These are phyloP conservation scores for Hypomontagnella submonticulosa DNA, from an alignment of 495 filamentous ascomycete genomes.

Conservation along the genomic window DNA sequence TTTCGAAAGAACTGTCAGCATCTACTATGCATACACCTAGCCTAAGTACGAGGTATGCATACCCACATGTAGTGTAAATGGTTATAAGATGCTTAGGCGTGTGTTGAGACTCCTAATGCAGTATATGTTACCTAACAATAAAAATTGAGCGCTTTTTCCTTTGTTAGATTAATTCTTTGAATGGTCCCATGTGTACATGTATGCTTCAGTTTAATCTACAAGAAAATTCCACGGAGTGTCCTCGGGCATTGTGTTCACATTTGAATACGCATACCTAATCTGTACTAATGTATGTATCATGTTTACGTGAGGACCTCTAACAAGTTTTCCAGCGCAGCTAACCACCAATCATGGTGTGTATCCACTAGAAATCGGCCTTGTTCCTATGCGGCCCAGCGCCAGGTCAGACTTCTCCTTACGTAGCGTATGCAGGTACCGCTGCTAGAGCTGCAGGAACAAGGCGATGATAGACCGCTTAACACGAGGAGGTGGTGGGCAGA, in stretches of 20 bases:
- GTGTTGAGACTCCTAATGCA: not conserved
- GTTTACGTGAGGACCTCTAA: slow-evolving; percentile 9
- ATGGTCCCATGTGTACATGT: too few relatives aligned
- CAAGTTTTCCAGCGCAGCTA: not conserved
- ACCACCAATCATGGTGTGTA: slow-evolving; percentile 26
- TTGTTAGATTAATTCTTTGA: too few relatives aligned
- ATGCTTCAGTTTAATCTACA: too few relatives aligned
- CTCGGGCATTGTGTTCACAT: too few relatives aligned
- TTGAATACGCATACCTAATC: too few relatives aligned
- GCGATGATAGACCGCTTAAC: slow-evolving; percentile 23
- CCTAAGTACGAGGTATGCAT: too few relatives aligned
- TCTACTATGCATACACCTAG: too few relatives aligned
- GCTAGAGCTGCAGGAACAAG: slow-evolving; percentile 41
- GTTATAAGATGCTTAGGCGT: not conserved
- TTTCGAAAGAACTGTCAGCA: not conserved
- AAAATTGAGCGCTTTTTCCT: too few relatives aligned
- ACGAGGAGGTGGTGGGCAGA: slow-evolving; percentile 27
- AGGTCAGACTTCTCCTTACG: slow-evolving; percentile 33
- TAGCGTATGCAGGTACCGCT: slow-evolving; percentile 43
- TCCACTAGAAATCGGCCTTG: slow-evolving; percentile 5
- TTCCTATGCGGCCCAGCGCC: not conserved
- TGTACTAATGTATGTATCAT: slow-evolving; percentile 8
- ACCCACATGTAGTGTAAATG: too few relatives aligned
- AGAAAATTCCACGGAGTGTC: too few relatives aligned
- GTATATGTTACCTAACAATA: too few relatives aligned